Percentiles rank a stretch among this genome's conserved stretches.
phyloP scores from a whole-genome alignment of 306 rosid genomes.

The Castanea mollissima region DNA sequence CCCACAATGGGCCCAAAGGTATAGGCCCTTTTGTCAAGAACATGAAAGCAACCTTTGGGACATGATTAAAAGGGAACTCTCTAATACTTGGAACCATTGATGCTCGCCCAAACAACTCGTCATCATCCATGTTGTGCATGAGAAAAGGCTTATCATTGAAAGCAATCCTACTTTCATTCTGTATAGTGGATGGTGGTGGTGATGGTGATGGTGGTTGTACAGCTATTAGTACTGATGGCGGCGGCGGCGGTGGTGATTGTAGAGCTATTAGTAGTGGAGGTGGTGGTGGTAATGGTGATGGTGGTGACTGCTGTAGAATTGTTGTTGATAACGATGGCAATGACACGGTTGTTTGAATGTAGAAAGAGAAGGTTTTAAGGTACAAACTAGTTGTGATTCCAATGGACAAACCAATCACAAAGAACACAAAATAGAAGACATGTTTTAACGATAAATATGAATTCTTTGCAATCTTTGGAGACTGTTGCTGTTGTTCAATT shows the following conservation, averaged over 20 bases:
- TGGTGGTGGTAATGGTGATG: neutral
- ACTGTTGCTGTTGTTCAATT: slow-evolving; percentile 12
- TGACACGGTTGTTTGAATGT: neutral
- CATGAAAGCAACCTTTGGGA: slow-evolving; percentile 64
- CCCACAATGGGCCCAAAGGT: slow-evolving; percentile 53
- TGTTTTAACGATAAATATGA: slow-evolving; percentile 14
- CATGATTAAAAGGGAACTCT: slow-evolving; percentile 19
- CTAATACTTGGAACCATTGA: slow-evolving; percentile 30
- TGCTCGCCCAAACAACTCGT: slow-evolving; percentile 43
- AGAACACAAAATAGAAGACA: slow-evolving; percentile 31
- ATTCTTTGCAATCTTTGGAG: slow-evolving; percentile 15
- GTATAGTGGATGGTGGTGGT: neutral
- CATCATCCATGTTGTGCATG: slow-evolving; percentile 41
- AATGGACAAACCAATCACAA: slow-evolving; percentile 43
- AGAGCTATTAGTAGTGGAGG: neutral
- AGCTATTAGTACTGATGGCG: neutral
- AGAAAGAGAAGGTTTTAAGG: slow-evolving; percentile 24
- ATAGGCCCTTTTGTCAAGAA: slow-evolving; percentile 53
- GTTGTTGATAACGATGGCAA: slow-evolving; percentile 8
- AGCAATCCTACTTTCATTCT: neutral
- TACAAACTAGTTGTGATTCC: slow-evolving; percentile 38
- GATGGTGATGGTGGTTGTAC: neutral
- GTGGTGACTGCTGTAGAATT: neutral
- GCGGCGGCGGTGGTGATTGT: neutral
- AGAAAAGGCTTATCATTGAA: slow-evolving; percentile 7